A percentile compares a stretch with the other conserved stretches of the same genome.
These are phyloP conservation scores for Cyclospora cayetanensis DNA, from an alignment of 169 alveolate species.

Conservation along the genomic window DNA sequence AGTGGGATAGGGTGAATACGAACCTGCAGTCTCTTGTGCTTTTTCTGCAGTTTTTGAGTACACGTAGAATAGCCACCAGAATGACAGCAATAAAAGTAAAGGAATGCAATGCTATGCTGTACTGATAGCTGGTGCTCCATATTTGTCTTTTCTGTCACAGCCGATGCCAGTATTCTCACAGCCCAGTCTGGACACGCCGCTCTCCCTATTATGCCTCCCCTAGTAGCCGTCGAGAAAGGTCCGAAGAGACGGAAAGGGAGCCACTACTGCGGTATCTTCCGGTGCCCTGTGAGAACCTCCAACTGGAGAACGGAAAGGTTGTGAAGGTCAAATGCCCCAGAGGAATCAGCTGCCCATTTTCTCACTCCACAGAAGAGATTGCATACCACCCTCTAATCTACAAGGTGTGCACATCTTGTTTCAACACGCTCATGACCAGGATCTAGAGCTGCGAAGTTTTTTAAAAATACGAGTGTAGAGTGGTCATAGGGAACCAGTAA, in stretches of 20 bases:
- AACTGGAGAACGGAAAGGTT: constrained; percentile 82
- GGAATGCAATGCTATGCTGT: background rate
- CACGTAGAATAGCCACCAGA: background rate
- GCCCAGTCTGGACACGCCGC: constrained; percentile 85
- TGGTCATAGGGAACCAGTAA: no score
- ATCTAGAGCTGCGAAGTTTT: background rate
- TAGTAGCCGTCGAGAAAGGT: constrained; percentile 72
- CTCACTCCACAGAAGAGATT: constrained; percentile 92
- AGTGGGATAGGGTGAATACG: no score
- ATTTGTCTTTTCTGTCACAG: constrained; percentile 48
- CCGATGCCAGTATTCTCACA: constrained; percentile 89
- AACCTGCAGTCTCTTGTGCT: no score
- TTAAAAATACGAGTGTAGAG: no score
- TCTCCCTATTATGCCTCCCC: constrained; percentile 87
- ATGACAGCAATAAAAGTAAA: background rate
- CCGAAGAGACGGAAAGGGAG: constrained; percentile 71
- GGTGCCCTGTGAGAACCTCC: constrained; percentile 83
- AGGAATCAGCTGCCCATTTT: constrained; percentile 91
- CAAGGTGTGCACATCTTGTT: constrained; percentile 80
- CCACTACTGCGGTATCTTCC: constrained; percentile 86
- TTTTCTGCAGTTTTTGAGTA: background rate
- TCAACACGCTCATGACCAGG: background rate
- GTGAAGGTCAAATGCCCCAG: constrained; percentile 79
- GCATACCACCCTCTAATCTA: constrained; percentile 91
- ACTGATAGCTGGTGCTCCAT: background rate